These are phyloP conservation scores for Phytophthora citricola DNA, from an alignment of 352 stramenopile genomes.

Conservation along the genomic window DNA sequence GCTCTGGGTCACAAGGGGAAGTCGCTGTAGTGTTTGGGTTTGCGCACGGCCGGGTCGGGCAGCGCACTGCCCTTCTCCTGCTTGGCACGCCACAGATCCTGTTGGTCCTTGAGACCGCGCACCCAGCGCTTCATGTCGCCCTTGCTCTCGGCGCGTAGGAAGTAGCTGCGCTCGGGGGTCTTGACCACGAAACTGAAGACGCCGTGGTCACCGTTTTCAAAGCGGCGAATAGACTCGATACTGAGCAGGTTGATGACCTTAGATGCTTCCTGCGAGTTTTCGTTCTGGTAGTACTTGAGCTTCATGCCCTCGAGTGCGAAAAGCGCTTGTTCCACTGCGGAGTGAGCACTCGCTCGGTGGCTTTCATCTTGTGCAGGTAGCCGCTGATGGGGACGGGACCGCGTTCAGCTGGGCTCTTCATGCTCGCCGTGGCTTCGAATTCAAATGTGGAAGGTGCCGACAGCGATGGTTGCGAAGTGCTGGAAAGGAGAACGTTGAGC, in stretches of 20 bases:
- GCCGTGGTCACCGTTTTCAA: conserved; percentile 85
- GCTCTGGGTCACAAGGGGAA: conserved; percentile 51
- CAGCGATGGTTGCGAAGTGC: conserved; percentile 15
- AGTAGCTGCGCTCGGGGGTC: conserved; percentile 77
- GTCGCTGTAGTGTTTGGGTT: conserved; percentile 82
- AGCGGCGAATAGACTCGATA: conserved; percentile 82
- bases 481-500: neutral
- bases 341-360: conserved; percentile 67
- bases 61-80: conserved; percentile 35
- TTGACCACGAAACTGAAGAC: conserved; percentile 86
- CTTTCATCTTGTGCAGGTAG: conserved; percentile 89
- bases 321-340: conserved; percentile 86
- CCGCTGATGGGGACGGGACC: conserved; percentile 79
- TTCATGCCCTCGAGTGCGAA: conserved; percentile 77
- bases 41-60: conserved; percentile 44
- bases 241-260: conserved; percentile 76
- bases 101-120: conserved; percentile 79
- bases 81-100: conserved; percentile 82
- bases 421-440: conserved; percentile 28
- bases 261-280: conserved; percentile 62
- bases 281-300: conserved; percentile 84
- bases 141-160: conserved; percentile 81
- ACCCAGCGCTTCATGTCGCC: conserved; percentile 91
- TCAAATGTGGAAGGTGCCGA: neutral
- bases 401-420: conserved; percentile 63